Evolutionary conservation across 2,329 filamentous ascomycete genomes (phyloP), one percentile per base, ranked within the genome.

Genomic region (Ceratocystiopsis minuta): DNA sequence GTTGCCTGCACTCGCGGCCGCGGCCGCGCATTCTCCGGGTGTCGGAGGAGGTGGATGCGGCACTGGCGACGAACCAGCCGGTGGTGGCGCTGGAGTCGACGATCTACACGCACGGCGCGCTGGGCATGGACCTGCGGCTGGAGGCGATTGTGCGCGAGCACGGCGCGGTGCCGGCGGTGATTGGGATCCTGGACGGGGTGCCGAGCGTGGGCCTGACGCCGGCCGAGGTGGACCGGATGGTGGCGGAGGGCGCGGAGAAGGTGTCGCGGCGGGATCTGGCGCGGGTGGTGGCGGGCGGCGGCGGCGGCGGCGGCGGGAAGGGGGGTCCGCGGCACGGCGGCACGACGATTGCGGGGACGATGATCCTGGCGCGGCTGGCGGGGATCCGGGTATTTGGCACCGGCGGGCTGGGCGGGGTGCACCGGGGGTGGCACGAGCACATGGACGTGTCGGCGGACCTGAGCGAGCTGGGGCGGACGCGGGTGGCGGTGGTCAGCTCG

Each of bases 361-460:
- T 93, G 82, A 60, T 95, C 34, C 72, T 98, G 28, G 84, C 90
- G 37, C 70, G 82, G 48, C 65, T 87, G 45, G 88, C 86, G 24
- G 87, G 87, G 11, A 93, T 98, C 55, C 80, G 78, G 49, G 73
- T 98, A 39, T 95, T 98, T 59, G 90, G 86, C 20, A 98, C 90
- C 6, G 90, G 90, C 37, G 90, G 90, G 13, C 73, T 98, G 5
- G 88, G 90, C 43, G 90, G 90, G 45, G 90, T 98, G 18, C 90
- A 98, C 59, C 77, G 87, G 37, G 87, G 84, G 42, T 90, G 78
- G 38, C 80, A 95, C 57, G 70, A 70, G 50, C 82, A 80, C 9
- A 80, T 96, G 77, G 90, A 98, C 56, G 75, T 98, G 47, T 96
- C 88, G 46, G 88, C 90, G 35, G 90, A 98, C 60, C 68, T 98